Conservation (phyloP, 1,284 basidiomycete genomes). For the Albatrellus sp. region DNA sequence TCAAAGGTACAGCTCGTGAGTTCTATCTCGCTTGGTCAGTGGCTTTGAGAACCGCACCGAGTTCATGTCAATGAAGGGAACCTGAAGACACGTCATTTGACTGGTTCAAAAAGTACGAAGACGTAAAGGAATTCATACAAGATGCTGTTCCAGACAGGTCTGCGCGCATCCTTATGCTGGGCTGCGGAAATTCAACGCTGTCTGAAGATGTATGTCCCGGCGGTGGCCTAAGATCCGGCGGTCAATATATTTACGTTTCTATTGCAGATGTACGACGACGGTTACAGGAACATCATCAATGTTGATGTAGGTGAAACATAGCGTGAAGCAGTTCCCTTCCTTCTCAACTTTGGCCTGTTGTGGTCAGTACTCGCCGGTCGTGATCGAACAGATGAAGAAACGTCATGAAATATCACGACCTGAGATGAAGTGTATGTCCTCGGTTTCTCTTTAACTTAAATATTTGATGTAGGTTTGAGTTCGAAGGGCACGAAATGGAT, state of each 20-base stretch:
- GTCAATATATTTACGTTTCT: neutral
- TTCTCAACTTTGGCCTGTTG: neutral
- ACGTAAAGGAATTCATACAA: slow-evolving; percentile 47
- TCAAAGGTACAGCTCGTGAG: slow-evolving; percentile 56
- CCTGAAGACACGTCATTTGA: slow-evolving; percentile 60
- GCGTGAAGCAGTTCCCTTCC: neutral
- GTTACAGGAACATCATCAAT: slow-evolving; percentile 77
- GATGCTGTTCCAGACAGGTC: slow-evolving; percentile 53
- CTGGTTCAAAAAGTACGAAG: slow-evolving; percentile 74
- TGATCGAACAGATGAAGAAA: slow-evolving; percentile 72
- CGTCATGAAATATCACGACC: slow-evolving; percentile 43
- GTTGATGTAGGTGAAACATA: slow-evolving; percentile 50
- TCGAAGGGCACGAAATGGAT: slow-evolving; percentile 81
- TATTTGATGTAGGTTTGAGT: too few relatives aligned
- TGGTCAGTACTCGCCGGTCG: slow-evolving; percentile 65
- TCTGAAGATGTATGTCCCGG: slow-evolving; percentile 49
- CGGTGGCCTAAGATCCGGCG: slow-evolving; percentile 1
- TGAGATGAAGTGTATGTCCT: slow-evolving; percentile 60
- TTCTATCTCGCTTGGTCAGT: neutral
- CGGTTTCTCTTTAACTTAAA: too few relatives aligned
- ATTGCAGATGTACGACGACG: slow-evolving; percentile 82
- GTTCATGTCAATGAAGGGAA: slow-evolving; percentile 32
- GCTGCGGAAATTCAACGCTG: slow-evolving; percentile 81
- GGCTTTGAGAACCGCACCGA: too few relatives aligned
- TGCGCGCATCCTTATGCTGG: slow-evolving; percentile 73